phyloP scores from a whole-genome alignment of 2,329 filamentous ascomycete genomes.

The Sclerotinia sclerotiorum region DNA sequence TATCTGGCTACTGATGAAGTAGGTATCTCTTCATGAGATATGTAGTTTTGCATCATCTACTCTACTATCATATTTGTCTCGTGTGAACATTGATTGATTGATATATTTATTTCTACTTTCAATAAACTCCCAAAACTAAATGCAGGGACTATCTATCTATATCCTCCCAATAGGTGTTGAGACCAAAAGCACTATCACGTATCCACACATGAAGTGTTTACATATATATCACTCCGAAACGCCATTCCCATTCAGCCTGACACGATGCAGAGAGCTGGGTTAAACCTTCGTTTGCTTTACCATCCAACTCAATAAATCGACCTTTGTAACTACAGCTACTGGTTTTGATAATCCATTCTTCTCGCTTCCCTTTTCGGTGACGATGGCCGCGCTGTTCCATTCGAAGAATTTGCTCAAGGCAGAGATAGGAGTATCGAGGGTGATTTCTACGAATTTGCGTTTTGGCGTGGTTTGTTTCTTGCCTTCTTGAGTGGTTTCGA shows the following conservation, averaged over 20 bases:
- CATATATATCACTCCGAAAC: constrained; percentile 8
- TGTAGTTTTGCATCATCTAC: not conserved
- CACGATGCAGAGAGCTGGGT: not conserved
- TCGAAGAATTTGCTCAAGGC: constrained; percentile 91
- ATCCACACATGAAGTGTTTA: not conserved
- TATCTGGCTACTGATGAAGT: constrained; percentile 1
- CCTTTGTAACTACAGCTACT: constrained; percentile 90
- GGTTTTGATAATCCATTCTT: constrained; percentile 64
- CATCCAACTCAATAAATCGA: constrained; percentile 91
- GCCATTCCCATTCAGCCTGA: not conserved
- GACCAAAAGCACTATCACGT: not conserved
- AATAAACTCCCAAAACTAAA: not conserved
- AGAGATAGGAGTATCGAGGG: constrained; percentile 79
- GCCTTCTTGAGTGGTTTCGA: constrained; percentile 34
- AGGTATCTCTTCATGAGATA: not conserved
- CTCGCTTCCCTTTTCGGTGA: constrained; percentile 70
- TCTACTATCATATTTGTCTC: not conserved
- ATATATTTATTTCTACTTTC: too few species aligned
- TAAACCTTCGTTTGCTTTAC: constrained; percentile 59
- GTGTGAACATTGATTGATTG: too few species aligned
- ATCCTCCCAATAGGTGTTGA: constrained; percentile 16
- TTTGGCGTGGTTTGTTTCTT: constrained; percentile 48
- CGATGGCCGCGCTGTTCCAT: constrained; percentile 95
- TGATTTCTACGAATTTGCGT: constrained; percentile 89
- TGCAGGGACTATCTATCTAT: not conserved